Evolutionary conservation across 805 yeast species (phyloP).

Genomic region (Suhomyces kilbournensis): DNA sequence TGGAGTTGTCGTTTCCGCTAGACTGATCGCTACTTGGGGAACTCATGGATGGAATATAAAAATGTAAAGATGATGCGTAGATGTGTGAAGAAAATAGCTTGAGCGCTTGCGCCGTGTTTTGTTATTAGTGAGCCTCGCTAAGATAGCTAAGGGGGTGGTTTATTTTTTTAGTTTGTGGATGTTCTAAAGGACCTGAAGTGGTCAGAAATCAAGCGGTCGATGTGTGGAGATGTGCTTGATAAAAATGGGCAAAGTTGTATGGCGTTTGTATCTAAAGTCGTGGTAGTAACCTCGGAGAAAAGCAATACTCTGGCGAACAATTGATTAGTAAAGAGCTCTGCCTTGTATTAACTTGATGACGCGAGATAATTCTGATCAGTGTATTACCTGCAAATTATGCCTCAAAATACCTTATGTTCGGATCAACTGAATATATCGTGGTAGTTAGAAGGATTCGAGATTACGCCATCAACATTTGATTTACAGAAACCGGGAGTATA

Average conservation of each 20-base stretch:
- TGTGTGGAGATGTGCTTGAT: background rate
- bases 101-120: conserved; percentile 1
- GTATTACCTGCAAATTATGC: background rate
- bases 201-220: background rate
- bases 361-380: background rate
- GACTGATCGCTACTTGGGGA: conserved; percentile 19
- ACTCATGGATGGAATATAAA: conserved; percentile 12
- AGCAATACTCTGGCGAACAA: background rate
- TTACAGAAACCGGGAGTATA: background rate
- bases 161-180: background rate
- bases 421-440: background rate
- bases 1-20: conserved; percentile 1
- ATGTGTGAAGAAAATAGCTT: background rate
- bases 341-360: background rate
- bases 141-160: background rate
- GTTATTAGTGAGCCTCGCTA: background rate
- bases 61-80: background rate
- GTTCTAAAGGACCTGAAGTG: background rate
- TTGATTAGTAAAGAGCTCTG: background rate
- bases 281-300: background rate
- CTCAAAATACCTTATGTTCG: background rate
- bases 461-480: conserved; percentile 3
- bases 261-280: background rate
- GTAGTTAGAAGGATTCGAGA: background rate
- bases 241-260: background rate